A percentile compares a stretch with the other conserved stretches of the same genome.
Conservation (phyloP, 106 monocot species). For the Posidonia australis region DNA sequence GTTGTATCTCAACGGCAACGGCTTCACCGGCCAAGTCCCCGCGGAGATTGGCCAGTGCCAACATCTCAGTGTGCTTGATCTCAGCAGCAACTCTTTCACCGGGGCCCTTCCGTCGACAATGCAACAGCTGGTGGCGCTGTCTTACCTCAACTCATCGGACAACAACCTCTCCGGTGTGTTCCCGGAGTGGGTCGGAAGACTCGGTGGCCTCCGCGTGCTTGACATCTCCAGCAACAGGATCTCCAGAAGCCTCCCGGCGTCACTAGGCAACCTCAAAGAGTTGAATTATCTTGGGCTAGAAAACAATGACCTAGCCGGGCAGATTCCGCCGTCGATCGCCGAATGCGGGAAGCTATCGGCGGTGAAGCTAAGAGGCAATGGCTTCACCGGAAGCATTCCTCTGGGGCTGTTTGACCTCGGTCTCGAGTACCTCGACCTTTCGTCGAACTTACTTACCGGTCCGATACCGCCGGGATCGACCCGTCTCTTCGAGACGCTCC, state of each 20-base stretch:
- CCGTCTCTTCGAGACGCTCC: conserved; percentile 35
- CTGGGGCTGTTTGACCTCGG: conserved; percentile 45
- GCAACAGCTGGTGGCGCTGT: conserved; percentile 23
- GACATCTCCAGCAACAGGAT: conserved; percentile 60
- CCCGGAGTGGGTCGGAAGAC: conserved; percentile 46
- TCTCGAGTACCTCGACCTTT: conserved; percentile 55
- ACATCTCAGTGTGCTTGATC: conserved; percentile 42
- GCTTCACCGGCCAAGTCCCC: conserved; percentile 51
- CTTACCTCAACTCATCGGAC: conserved; percentile 30
- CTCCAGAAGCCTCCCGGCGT: conserved; percentile 30
- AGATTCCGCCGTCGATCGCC: conserved; percentile 38
- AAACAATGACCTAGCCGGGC: conserved; percentile 41
- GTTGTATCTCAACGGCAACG: conserved; percentile 37
- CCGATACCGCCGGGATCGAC: conserved; percentile 43
- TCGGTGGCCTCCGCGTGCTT: conserved; percentile 28
- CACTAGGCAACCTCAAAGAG: conserved; percentile 29
- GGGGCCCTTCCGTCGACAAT: conserved; percentile 39
- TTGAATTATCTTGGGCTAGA: conserved; percentile 39
- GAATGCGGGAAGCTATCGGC: conserved; percentile 36
- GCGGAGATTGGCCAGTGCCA: conserved; percentile 42
- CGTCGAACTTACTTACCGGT: conserved; percentile 54
- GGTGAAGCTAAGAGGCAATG: conserved; percentile 37
- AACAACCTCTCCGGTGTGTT: conserved; percentile 53
- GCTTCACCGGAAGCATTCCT: conserved; percentile 58
- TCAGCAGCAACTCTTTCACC: conserved; percentile 40